Conservation (phyloP, 2,329 filamentous ascomycete genomes). For the Geosmithia flava region DNA sequence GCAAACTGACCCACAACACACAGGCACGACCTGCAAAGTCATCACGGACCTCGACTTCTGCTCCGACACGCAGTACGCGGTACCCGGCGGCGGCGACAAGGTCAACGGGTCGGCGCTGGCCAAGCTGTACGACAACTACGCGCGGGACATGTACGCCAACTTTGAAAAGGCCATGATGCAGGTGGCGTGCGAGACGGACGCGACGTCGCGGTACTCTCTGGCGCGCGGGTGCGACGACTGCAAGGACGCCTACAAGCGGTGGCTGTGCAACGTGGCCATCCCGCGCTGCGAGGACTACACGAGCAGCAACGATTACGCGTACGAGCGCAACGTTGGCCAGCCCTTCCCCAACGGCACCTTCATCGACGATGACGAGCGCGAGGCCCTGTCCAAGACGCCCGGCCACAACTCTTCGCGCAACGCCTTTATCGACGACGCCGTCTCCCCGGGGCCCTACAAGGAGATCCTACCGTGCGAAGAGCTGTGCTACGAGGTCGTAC, state of each 20-base stretch:
- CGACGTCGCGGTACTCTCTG: slow-evolving; percentile 69
- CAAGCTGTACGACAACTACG: slow-evolving; percentile 66
- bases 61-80: slow-evolving; percentile 77
- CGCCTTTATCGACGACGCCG: slow-evolving; percentile 53
- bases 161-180: slow-evolving; percentile 77
- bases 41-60: slow-evolving; percentile 85
- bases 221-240: slow-evolving; percentile 67
- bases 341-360: slow-evolving; percentile 57
- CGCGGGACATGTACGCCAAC: slow-evolving; percentile 54
- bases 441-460: slow-evolving; percentile 82
- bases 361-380: slow-evolving; percentile 24
- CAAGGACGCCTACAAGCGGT: slow-evolving; percentile 71
- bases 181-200: slow-evolving; percentile 68
- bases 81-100: slow-evolving; percentile 62
- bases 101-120: slow-evolving; percentile 52
- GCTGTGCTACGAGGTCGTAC: slow-evolving; percentile 75
- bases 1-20: slow-evolving; percentile 2
- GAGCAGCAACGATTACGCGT: slow-evolving; percentile 29
- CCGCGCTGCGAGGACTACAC: slow-evolving; percentile 83
- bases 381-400: background rate
- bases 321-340: slow-evolving; percentile 56
- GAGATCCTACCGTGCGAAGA: slow-evolving; percentile 84
- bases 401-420: slow-evolving; percentile 47
- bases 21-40: slow-evolving; percentile 72
- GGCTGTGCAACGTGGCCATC: slow-evolving; percentile 89